These are phyloP conservation scores for Globisporangium cystogenes DNA, from an alignment of 352 stramenopile species.

Conservation along the genomic window DNA sequence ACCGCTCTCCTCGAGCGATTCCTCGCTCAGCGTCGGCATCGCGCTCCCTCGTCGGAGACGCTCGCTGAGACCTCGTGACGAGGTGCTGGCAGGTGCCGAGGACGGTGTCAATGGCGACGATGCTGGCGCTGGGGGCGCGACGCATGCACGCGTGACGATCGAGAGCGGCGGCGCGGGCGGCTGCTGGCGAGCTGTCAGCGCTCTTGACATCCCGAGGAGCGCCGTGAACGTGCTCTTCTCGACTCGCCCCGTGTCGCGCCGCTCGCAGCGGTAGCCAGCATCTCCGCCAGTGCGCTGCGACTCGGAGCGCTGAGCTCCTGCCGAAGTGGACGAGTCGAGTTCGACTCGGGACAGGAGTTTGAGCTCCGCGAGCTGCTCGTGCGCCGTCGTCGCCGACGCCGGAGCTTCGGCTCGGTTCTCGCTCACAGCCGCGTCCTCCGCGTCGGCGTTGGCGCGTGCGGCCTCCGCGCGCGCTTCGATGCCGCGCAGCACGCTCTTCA, in stretches of 20 bases:
- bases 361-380: conserved; percentile 5
- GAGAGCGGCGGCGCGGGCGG: neutral
- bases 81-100: neutral
- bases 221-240: conserved; percentile 11
- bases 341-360: conserved; percentile 2
- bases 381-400: neutral
- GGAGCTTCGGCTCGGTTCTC: neutral
- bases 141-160: neutral
- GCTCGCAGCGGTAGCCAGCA: neutral
- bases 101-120: neutral
- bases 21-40: conserved; percentile 7
- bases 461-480: neutral
- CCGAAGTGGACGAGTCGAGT: neutral
- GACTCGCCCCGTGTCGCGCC: neutral
- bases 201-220: conserved; percentile 2
- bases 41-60: conserved; percentile 6
- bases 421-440: neutral
- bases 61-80: neutral
- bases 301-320: neutral
- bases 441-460: neutral
- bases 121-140: neutral
- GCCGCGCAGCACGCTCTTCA: conserved; percentile 3
- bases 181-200: neutral
- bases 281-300: neutral
- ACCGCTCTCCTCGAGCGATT: neutral